Base-by-base conservation (phyloP, 306 rosid genomes). In the Gynostemma pentaphyllum region DNA sequence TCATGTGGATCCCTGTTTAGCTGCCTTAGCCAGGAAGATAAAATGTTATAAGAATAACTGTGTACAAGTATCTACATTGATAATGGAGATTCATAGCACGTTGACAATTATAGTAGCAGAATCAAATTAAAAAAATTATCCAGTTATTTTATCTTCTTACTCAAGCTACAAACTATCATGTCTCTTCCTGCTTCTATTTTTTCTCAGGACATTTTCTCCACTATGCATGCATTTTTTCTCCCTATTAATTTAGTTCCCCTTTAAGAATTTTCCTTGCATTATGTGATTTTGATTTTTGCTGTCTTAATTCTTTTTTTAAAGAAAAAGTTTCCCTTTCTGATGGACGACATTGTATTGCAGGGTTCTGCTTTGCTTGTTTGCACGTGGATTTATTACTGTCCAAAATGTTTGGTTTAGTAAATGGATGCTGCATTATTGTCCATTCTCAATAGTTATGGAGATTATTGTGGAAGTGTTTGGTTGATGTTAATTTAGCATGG, bases 401-500 rank as follows among this genome's bases (percentile, higher is more conserved):
- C 46, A 42, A 19, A 32, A 22, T 57, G 64, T 32, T 57, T 57
- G 18, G 64, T 36, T 19, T 36, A 5, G n/a, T 36, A n/a, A 57
- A 24, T 57, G 46, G 64, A 16, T 55, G 46, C 64, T 36, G 32
- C 29, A 36, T 9, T 32, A 7, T 7, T 36, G 46, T 36, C 44
- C 19, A n/a, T 37, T 37, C 29, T 57, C 64, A 19, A 19, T 57
- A 19, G 36, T 57, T 36, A 57, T 57, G 18, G 28, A 36, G 64
- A 36, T 57, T 27, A 10, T 37, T 0, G 9, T 34, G 64, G 11
- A 57, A 57, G 18, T 29, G 40, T 8, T 4, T 3, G 29, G 45
- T 45, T 45, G 28, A 28, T 45, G 44, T 47, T 64, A 28, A 41
- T 64, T 30, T 64, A 19, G 53, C 54, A 64, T 64, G 54, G 55